A percentile compares a stretch with the other conserved stretches of the same genome.
Conservation (phyloP, 1,284 basidiomycete species). For the Trametes pubescens region DNA sequence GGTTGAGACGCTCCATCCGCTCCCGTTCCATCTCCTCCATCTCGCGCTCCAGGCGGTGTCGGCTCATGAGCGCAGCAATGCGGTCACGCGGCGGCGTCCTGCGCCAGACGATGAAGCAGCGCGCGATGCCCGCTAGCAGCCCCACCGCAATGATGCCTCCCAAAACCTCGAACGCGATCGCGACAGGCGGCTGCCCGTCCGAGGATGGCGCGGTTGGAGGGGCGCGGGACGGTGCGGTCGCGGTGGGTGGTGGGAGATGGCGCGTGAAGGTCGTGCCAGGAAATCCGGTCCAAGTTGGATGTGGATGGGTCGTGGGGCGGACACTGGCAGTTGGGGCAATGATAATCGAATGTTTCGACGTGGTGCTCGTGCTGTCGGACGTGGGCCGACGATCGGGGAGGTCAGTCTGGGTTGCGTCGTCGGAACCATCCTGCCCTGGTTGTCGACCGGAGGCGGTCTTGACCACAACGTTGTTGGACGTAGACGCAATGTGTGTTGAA, state of each 20-base stretch:
- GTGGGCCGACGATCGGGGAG: conserved; percentile 9
- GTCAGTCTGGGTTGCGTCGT: conserved; percentile 22
- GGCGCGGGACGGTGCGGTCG: conserved; percentile 15
- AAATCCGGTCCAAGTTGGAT: conserved; percentile 6
- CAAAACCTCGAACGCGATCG: conserved; percentile 56
- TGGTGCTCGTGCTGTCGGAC: background rate
- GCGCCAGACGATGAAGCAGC: conserved; percentile 53
- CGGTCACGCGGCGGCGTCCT: conserved; percentile 56
- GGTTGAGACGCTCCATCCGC: conserved; percentile 32
- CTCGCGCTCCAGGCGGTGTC: conserved; percentile 60
- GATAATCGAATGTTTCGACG: conserved; percentile 20
- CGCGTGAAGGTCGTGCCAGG: conserved; percentile 16
- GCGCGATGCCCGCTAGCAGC: conserved; percentile 47
- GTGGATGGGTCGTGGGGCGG: conserved; percentile 5
- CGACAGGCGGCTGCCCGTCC: conserved; percentile 39
- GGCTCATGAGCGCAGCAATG: conserved; percentile 49
- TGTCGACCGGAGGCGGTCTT: background rate
- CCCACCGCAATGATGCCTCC: conserved; percentile 50
- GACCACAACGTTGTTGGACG: conserved; percentile 1
- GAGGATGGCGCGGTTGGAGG: conserved; percentile 19
- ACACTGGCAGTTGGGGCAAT: conserved; percentile 18
- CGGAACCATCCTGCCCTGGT: conserved; percentile 6
- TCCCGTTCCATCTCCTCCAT: conserved; percentile 52
- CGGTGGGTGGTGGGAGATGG: conserved; percentile 14
- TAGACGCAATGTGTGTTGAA: background rate